Evolutionary conservation across 2,329 filamentous ascomycete genomes (phyloP).

Genomic region (Colletotrichum sp.): DNA sequence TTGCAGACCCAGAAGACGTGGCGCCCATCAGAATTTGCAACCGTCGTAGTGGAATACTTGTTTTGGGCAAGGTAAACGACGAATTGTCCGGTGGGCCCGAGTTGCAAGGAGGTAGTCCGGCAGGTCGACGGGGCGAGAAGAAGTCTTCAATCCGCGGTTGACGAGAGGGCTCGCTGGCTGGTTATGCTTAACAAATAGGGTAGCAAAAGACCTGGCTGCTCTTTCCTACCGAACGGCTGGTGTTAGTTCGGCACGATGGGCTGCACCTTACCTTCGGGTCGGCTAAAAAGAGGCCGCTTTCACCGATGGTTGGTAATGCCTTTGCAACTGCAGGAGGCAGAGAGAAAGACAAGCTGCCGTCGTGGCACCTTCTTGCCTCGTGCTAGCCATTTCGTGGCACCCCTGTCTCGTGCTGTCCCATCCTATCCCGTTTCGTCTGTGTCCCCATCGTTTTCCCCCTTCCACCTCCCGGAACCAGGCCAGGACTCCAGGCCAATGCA

Average conservation of each 20-base stretch:
- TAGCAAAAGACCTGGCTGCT: neutral
- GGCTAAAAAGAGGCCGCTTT: constrained; percentile 4
- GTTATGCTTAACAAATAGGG: neutral
- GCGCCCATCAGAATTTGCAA: neutral
- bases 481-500: neutral
- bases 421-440: constrained; percentile 6
- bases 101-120: neutral
- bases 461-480: neutral
- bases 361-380: constrained; percentile 19
- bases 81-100: neutral
- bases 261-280: neutral
- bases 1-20: neutral
- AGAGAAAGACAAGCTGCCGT: neutral
- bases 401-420: constrained; percentile 3
- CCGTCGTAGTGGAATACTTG: neutral
- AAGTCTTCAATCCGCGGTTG: neutral
- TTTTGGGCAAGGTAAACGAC: neutral
- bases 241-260: neutral
- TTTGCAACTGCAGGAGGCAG: neutral
- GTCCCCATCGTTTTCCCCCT: neutral
- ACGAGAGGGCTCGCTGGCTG: neutral
- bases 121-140: neutral
- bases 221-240: neutral
- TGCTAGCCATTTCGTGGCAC: constrained; percentile 8
- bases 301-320: neutral